Conservation (phyloP, 1,284 basidiomycete genomes). For the Malassezia arunalokei region DNA sequence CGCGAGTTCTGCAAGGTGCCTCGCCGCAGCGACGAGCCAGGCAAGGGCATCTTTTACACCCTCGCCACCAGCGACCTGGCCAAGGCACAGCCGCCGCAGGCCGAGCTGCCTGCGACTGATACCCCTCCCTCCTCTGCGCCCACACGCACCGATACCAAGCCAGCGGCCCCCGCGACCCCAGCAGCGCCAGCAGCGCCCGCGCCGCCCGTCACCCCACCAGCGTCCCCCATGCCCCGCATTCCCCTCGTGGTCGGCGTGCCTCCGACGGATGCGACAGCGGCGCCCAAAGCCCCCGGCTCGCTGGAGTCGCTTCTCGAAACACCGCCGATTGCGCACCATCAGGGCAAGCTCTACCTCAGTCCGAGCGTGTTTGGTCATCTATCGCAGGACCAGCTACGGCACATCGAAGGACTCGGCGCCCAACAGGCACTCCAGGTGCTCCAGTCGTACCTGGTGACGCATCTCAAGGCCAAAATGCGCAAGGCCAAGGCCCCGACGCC, state of each 20-base stretch:
- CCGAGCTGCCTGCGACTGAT: background rate
- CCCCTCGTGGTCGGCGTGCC: constrained; percentile 57
- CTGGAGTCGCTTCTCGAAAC: constrained; percentile 48
- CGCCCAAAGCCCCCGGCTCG: constrained; percentile 34
- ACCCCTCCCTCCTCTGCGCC: background rate
- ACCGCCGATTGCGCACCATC: constrained; percentile 68
- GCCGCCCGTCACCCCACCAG: constrained; percentile 5
- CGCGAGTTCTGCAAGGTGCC: constrained; percentile 38
- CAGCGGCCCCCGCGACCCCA: constrained; percentile 6
- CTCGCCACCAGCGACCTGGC: constrained; percentile 24
- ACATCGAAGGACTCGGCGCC: constrained; percentile 67
- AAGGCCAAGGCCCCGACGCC: constrained; percentile 7
- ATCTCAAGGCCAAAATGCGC: constrained; percentile 63
- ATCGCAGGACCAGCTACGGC: constrained; percentile 59
- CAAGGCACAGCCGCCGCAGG: constrained; percentile 15
- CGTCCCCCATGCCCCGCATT: constrained; percentile 35
- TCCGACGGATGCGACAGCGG: constrained; percentile 48
- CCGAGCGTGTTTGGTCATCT: constrained; percentile 72
- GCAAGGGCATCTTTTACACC: constrained; percentile 43
- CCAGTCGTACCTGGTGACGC: constrained; percentile 70
- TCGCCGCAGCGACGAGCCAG: constrained; percentile 32
- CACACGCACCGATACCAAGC: background rate
- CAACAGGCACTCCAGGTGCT: constrained; percentile 69
- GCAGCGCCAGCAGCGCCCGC: background rate
- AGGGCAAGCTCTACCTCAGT: constrained; percentile 68